phyloP scores from a whole-genome alignment of 306 rosid species.

The Cyamopsis tetragonoloba region DNA sequence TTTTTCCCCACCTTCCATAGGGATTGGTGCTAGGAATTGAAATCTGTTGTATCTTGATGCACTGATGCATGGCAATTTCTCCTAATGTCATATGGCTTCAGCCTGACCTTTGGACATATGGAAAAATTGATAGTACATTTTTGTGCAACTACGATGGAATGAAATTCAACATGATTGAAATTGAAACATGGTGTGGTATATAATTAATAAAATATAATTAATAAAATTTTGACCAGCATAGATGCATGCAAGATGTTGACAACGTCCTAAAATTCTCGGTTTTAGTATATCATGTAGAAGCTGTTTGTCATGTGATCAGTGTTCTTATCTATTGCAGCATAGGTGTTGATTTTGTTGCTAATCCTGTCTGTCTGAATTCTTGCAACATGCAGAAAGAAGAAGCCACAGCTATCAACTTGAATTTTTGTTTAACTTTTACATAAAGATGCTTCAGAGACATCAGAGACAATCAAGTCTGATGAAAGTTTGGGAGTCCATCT shows the following conservation, averaged over 20 bases:
- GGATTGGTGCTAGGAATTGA: background rate
- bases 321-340: slow-evolving; percentile 5
- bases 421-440: slow-evolving; percentile 65
- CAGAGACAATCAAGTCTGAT: slow-evolving; percentile 44
- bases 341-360: slow-evolving; percentile 22
- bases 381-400: slow-evolving; percentile 68
- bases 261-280: background rate
- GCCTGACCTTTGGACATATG: slow-evolving; percentile 4
- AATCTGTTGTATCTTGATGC: background rate
- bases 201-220: background rate
- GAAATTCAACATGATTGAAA: background rate
- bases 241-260: background rate
- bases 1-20: background rate
- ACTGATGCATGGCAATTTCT: background rate
- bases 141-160: background rate
- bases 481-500: slow-evolving; percentile 72
- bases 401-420: slow-evolving; percentile 77
- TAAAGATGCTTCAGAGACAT: slow-evolving; percentile 74
- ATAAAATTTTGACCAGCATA: background rate
- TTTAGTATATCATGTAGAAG: slow-evolving; percentile 9
- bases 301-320: background rate
- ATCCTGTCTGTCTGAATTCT: slow-evolving; percentile 22
- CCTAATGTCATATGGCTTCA: background rate
- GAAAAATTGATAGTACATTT: background rate
- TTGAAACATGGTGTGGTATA: slow-evolving; percentile 15